A percentile compares a stretch with the other conserved stretches of the same genome.
Evolutionary conservation across 495 filamentous ascomycete genomes (phyloP).

Genomic region (Sporormia fimetaria): DNA sequence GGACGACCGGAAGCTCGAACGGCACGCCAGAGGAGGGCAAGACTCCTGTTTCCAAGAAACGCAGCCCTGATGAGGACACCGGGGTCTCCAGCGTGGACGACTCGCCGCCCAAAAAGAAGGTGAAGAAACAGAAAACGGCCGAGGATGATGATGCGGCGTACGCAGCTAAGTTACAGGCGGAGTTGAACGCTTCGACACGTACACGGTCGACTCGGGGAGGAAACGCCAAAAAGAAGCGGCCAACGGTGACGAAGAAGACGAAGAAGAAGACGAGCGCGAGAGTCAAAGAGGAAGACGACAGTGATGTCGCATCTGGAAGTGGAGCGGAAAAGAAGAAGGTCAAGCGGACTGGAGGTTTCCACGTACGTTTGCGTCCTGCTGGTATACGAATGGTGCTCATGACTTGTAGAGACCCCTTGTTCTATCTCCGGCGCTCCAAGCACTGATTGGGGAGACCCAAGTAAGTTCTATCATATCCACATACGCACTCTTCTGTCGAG

Average conservation of each 20-base stretch:
- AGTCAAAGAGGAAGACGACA: conserved; percentile 68
- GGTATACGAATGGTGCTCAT: too few species aligned
- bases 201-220: conserved; percentile 62
- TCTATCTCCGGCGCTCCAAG: conserved; percentile 54
- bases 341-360: conserved; percentile 56
- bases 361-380: conserved; percentile 47
- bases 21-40: conserved; percentile 14
- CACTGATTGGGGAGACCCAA: conserved; percentile 42
- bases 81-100: conserved; percentile 38
- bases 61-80: conserved; percentile 34
- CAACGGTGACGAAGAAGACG: conserved; percentile 44
- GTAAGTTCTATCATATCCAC: conserved; percentile 28
- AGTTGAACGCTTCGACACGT: conserved; percentile 59
- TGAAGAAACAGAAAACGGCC: conserved; percentile 35
- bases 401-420: conserved; percentile 50
- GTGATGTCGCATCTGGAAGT: conserved; percentile 53
- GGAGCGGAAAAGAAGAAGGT: conserved; percentile 53
- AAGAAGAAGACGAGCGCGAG: conserved; percentile 69
- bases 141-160: conserved; percentile 71
- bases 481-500: neutral
- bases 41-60: conserved; percentile 26
- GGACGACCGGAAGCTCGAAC: conserved; percentile 20
- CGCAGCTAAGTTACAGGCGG: conserved; percentile 80
- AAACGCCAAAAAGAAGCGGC: conserved; percentile 35
- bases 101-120: conserved; percentile 44